A percentile compares a stretch with the other conserved stretches of the same genome.
Conservation (phyloP, 805 yeast species). For the Ogataea salicorniae region DNA sequence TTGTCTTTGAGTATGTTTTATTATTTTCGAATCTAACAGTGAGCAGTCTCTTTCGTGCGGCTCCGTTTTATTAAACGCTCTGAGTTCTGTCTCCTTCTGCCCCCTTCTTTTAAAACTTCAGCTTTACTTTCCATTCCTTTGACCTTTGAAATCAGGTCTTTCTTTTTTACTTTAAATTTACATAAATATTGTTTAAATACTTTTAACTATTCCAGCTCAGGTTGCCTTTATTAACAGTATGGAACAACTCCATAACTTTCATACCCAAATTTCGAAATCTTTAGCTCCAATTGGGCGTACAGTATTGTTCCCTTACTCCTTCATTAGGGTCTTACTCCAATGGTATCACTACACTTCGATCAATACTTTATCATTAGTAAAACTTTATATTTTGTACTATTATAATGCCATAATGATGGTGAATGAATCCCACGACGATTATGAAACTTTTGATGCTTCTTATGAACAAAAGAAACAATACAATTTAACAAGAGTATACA, state of each 20-base stretch:
- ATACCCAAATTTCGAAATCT: not conserved
- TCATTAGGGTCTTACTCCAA: slow-evolving; percentile 19
- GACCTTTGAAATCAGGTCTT: too few species aligned
- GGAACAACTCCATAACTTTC: not conserved
- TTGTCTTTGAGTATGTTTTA: too few species aligned
- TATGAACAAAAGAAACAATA: slow-evolving; percentile 17
- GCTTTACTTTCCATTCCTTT: too few species aligned
- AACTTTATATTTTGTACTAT: slow-evolving; percentile 18
- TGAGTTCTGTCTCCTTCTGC: too few species aligned
- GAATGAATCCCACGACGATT: slow-evolving; percentile 20
- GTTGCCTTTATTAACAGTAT: not conserved
- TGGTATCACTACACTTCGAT: slow-evolving; percentile 11
- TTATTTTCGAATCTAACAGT: too few species aligned
- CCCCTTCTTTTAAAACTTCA: too few species aligned
- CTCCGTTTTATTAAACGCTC: too few species aligned
- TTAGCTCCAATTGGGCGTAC: slow-evolving; percentile 22
- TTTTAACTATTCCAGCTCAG: too few species aligned
- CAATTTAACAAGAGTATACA: slow-evolving; percentile 16
- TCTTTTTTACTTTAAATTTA: too few species aligned
- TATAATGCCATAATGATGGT: slow-evolving; percentile 22
- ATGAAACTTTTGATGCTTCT: slow-evolving; percentile 15
- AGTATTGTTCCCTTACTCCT: slow-evolving; percentile 20
- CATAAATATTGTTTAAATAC: too few species aligned
- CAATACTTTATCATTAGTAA: slow-evolving; percentile 13
- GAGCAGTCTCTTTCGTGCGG: too few species aligned